Evolutionary conservation across 345 rosid genomes (phyloP).

Genomic region (Geranium rotundifolium): DNA sequence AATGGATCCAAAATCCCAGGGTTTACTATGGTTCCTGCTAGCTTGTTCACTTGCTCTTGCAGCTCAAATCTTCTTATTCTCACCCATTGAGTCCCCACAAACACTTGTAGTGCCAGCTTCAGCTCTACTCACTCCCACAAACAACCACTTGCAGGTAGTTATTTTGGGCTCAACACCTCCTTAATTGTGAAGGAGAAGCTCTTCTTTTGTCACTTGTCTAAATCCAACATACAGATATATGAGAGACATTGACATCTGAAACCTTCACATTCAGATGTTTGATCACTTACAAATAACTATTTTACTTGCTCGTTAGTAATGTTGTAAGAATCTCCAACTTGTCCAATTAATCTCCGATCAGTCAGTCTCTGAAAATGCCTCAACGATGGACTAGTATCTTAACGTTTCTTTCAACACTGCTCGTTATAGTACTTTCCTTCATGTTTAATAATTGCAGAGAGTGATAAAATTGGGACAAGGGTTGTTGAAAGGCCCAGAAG

Average conservation of each 20-base stretch:
- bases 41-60: constrained; percentile 19
- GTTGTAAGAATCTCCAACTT: neutral
- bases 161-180: neutral
- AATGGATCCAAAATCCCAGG: no score
- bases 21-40: constrained; percentile 9
- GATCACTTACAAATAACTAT: no score
- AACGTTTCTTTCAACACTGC: no score
- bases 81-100: constrained; percentile 37
- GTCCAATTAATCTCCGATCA: no score
- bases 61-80: constrained; percentile 28
- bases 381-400: no score
- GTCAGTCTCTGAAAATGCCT: no score
- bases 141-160: constrained; percentile 29
- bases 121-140: constrained; percentile 18
- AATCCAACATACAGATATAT: no score
- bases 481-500: constrained; percentile 23
- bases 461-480: constrained; percentile 44
- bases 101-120: constrained; percentile 16
- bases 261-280: no score
- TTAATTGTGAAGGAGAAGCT: neutral
- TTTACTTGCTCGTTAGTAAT: neutral
- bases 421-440: no score
- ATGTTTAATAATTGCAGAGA: constrained; percentile 6
- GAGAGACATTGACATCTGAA: no score
- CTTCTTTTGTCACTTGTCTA: no score